A percentile compares a stretch with the other conserved stretches of the same genome.
phyloP scores from a whole-genome alignment of 306 rosid species.

The Inga laurina region DNA sequence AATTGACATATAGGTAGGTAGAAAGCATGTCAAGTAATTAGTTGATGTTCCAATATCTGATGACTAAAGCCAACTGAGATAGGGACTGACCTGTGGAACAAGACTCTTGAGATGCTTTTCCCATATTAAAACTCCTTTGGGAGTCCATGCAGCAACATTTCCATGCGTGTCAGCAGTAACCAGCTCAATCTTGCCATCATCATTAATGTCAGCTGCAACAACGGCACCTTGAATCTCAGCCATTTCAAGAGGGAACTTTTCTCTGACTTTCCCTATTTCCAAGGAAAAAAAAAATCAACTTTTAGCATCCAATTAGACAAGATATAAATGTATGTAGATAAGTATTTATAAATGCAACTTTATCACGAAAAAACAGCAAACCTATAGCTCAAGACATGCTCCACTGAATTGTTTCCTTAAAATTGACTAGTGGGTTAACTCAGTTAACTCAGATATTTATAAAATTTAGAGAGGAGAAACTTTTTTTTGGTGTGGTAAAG shows the following conservation, averaged over 20 bases:
- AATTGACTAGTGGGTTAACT: not conserved
- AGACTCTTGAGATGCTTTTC: slow-evolving; percentile 87
- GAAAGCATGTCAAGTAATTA: not conserved
- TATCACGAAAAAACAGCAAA: not conserved
- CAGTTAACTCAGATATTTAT: not conserved
- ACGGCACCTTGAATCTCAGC: slow-evolving; percentile 94
- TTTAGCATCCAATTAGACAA: slow-evolving; percentile 12
- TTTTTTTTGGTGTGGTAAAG: not conserved
- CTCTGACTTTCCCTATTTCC: slow-evolving; percentile 81
- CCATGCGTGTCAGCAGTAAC: slow-evolving; percentile 92
- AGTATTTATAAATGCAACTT: not conserved
- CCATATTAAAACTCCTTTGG: slow-evolving; percentile 89
- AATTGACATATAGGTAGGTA: not conserved
- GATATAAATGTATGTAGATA: not conserved
- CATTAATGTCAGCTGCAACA: slow-evolving; percentile 95
- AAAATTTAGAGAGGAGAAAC: not conserved
- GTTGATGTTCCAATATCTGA: not conserved
- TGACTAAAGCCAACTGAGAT: slow-evolving; percentile 21
- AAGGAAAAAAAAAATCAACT: slow-evolving; percentile 30
- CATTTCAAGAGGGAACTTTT: slow-evolving; percentile 97
- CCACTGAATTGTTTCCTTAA: not conserved
- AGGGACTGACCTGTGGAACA: slow-evolving; percentile 73
- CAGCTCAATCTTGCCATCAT: slow-evolving; percentile 96
- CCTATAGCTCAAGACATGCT: not conserved
- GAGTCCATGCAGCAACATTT: slow-evolving; percentile 95